Percentiles rank a stretch among this genome's conserved stretches.
These are phyloP conservation scores for Cadophora sp. DNA, from an alignment of 2,329 filamentous ascomycete genomes.

Conservation along the genomic window DNA sequence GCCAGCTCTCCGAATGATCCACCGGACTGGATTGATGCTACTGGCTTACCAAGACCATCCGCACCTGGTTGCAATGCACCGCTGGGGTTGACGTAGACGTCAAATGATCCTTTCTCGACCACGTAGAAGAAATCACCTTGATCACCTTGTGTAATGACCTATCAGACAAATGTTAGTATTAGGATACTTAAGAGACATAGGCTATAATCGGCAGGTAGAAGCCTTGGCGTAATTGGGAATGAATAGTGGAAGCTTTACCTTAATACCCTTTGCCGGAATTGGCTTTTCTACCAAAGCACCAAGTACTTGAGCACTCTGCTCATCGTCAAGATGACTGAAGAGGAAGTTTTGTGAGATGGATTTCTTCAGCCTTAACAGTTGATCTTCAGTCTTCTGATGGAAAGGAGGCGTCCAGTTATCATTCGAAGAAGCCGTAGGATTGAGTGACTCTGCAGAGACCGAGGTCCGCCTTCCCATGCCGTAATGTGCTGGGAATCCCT, in stretches of 20 bases:
- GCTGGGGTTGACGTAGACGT: constrained; percentile 84
- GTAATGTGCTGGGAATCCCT: constrained; percentile 88
- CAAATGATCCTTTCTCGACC: constrained; percentile 88
- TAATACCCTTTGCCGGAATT: constrained; percentile 87
- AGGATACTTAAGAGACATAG: background rate
- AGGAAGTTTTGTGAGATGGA: constrained; percentile 92
- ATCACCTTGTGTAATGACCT: constrained; percentile 96
- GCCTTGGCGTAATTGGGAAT: background rate
- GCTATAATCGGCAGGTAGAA: background rate
- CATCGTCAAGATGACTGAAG: constrained; percentile 93
- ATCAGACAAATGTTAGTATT: constrained; percentile 36
- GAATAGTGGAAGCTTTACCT: constrained; percentile 52
- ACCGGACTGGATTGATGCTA: constrained; percentile 82
- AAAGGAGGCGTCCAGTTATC: constrained; percentile 91
- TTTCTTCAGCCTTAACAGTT: constrained; percentile 77
- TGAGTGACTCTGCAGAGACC: constrained; percentile 94
- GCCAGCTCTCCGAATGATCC: constrained; percentile 97
- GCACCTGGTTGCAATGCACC: constrained; percentile 81
- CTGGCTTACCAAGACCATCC: constrained; percentile 83
- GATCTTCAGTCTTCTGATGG: constrained; percentile 83
- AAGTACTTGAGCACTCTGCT: constrained; percentile 85
- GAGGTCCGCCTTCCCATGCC: constrained; percentile 93
- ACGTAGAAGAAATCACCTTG: constrained; percentile 98
- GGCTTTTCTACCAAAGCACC: constrained; percentile 93
- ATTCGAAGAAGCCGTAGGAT: constrained; percentile 81